Evolutionary conservation across 352 stramenopile species (phyloP).

Genomic region (Aphanomyces euteiches): DNA sequence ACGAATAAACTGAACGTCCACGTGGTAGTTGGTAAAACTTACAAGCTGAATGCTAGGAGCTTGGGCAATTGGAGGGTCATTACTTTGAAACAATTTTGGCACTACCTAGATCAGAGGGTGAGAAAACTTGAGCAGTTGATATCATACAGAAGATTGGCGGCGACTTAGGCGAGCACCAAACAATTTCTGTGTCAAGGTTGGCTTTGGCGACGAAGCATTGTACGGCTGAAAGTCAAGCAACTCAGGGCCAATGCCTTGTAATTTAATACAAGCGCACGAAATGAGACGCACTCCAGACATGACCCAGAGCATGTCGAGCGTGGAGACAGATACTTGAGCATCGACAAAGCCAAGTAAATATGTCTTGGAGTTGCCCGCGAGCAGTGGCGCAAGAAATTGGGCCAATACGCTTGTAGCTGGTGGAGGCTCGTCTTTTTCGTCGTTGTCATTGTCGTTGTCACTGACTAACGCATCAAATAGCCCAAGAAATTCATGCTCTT

Average conservation of each 20-base stretch:
- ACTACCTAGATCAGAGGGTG: no score
- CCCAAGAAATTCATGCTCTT: slow-evolving; percentile 14
- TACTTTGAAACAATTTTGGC: neutral
- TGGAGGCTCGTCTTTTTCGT: no score
- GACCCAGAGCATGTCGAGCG: slow-evolving; percentile 22
- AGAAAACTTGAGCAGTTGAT: neutral
- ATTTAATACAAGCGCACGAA: slow-evolving; percentile 17
- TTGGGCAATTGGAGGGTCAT: neutral
- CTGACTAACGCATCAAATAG: slow-evolving; percentile 22
- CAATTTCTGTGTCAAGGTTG: neutral
- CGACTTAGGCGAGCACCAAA: neutral
- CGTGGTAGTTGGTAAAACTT: no score
- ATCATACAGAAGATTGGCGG: neutral
- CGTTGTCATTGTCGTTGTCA: neutral
- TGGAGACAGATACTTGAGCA: neutral
- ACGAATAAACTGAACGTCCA: no score
- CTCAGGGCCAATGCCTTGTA: neutral
- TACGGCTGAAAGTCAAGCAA: slow-evolving; percentile 21
- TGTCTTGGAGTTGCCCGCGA: slow-evolving; percentile 29
- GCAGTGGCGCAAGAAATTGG: slow-evolving; percentile 24
- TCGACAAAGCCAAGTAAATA: slow-evolving; percentile 20
- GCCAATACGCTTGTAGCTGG: slow-evolving; percentile 1
- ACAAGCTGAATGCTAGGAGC: no score
- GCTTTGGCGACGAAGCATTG: neutral
- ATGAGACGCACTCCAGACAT: slow-evolving; percentile 29